Percentiles rank a stretch among this genome's conserved stretches.
Conservation (phyloP, 163 green algal species). For the Chlorella variabilis region DNA sequence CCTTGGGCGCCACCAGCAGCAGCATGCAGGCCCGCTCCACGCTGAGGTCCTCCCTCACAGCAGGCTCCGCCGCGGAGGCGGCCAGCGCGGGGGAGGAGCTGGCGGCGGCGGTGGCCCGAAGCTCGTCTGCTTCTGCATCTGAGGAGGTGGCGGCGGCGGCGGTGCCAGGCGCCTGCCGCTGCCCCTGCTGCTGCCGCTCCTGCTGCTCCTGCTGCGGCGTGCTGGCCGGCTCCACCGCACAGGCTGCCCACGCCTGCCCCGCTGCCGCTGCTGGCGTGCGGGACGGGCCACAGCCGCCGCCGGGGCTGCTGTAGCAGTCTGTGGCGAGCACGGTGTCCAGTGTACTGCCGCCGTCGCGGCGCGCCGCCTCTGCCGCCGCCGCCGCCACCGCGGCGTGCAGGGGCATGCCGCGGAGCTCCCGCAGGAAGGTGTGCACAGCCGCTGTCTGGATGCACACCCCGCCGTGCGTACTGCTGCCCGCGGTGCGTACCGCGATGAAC, state of each 20-base stretch:
- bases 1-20: constrained; percentile 35
- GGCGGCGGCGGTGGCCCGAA: neutral
- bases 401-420: constrained; percentile 43
- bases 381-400: constrained; percentile 28
- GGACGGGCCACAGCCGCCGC: neutral
- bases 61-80: constrained; percentile 16
- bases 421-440: constrained; percentile 40
- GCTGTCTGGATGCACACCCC: constrained; percentile 45
- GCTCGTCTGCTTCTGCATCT: constrained; percentile 2
- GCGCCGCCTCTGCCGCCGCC: neutral
- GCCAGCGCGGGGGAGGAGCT: constrained; percentile 6
- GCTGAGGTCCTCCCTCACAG: constrained; percentile 29
- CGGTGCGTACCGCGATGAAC: constrained; percentile 50
- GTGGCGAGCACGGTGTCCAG: constrained; percentile 5
- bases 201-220: neutral
- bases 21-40: constrained; percentile 46
- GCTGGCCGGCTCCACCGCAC: too few species aligned
- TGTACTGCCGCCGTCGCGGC: neutral
- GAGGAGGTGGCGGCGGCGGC: neutral
- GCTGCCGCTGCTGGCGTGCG: neutral
- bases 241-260: too few species aligned
- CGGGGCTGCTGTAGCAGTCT: constrained; percentile 21
- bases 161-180: neutral
- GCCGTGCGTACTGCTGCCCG: constrained; percentile 34
- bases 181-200: neutral